Percentiles rank a stretch among this genome's conserved stretches.
Conservation (phyloP, 176 grass and related monocot genomes). For the Miscanthus lutarioriparius region DNA sequence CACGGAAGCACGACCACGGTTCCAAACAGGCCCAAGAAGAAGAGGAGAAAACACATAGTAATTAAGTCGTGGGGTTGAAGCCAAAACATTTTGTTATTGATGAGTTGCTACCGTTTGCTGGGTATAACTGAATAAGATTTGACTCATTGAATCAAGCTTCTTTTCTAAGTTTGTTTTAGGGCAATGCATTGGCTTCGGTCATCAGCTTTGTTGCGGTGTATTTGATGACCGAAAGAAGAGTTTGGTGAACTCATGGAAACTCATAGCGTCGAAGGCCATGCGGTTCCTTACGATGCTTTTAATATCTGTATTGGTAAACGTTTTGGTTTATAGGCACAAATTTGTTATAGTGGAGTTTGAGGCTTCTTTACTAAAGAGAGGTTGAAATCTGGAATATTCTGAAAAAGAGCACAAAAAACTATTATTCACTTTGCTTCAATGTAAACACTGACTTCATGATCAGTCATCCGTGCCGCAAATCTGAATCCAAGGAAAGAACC, state of each 20-base stretch:
- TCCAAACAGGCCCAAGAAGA: too few relatives aligned
- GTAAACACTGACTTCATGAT: conserved; percentile 1
- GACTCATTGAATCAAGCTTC: too few relatives aligned
- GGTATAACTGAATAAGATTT: too few relatives aligned
- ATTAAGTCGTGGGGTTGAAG: too few relatives aligned
- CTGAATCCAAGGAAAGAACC: not conserved
- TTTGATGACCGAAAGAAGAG: too few relatives aligned
- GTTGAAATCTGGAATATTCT: not conserved
- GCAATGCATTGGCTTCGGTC: not conserved
- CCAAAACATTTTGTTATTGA: too few relatives aligned
- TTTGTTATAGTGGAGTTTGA: not conserved
- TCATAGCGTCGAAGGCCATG: too few relatives aligned
- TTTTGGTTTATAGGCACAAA: not conserved
- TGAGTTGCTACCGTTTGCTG: too few relatives aligned
- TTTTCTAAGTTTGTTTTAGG: too few relatives aligned
- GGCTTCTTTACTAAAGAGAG: not conserved
- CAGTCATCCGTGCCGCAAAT: not conserved
- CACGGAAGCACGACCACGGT: too few relatives aligned
- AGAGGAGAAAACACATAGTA: too few relatives aligned
- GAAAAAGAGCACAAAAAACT: not conserved
- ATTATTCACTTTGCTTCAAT: not conserved
- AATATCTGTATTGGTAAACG: not conserved
- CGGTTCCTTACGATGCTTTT: not conserved
- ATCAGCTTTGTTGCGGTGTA: not conserved
- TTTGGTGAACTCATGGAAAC: too few relatives aligned